Evolutionary conservation across 192 early-diverging fungal species (phyloP), one percentile per base, ranked within the genome.

Genomic region (Backusella australiensis): DNA sequence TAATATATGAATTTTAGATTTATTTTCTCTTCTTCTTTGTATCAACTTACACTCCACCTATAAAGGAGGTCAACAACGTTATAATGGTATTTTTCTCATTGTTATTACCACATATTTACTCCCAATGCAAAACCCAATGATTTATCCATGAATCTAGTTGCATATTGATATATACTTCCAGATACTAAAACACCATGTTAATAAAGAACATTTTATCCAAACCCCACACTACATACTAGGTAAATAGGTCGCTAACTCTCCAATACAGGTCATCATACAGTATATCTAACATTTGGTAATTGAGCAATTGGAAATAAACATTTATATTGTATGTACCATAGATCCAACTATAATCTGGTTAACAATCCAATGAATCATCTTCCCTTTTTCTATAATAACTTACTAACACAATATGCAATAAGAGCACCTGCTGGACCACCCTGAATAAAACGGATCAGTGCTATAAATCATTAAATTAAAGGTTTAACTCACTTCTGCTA

Each of bases 171-270:
- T 9, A 95, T 93, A 9, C 92, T 88, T 32, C 94, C 95, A 17
- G 93, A 87, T 1, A 91, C 78, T 32, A 66, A 1, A 1, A 3
- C 1, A 1, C 2, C 32, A 32, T 32, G 32, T 32, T 32, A 32
- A 52, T 6, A 39, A 39, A 9, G 11, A 39, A 6, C n/a, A 9
- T 23, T 23, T 67, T 34, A 4, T 36, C 49, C 38, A 35, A 3
- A 32, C 32, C 32, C 32, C 2, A 3, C 32, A 32, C 32, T 32
- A 32, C 34, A 21, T 71, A 71, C 67, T 87, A 1, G 96, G 93
- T 44, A 97, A 89, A 56, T 89, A 90, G 0, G 94, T 90, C 1
- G 93, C 86, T 91, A 97, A 91, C 77, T 97, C 96, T 75, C 93
- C 95, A 72, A 97, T 85, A 76, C 91, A 92, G 3, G 91, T 94